A percentile compares a stretch with the other conserved stretches of the same genome.
Conservation (phyloP, 225 moss, liverwort and hornwort species). For the Climacium dendroides region DNA sequence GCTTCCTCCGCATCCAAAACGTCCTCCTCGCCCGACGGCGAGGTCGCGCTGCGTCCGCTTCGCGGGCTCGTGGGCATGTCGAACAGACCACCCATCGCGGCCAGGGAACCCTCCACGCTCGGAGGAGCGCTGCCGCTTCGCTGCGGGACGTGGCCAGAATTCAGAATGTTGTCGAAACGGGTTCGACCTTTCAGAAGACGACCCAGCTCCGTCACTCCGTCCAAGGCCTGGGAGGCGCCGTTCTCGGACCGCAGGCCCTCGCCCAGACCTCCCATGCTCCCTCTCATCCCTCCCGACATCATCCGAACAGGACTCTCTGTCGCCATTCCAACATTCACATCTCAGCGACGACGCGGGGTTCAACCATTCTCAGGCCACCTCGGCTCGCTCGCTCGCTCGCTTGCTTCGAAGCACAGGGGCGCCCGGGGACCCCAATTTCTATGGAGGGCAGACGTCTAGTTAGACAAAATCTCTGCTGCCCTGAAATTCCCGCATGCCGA, state of each 20-base stretch:
- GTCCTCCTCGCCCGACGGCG: constrained; percentile 37
- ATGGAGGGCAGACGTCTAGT: background rate
- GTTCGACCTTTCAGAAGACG: constrained; percentile 66
- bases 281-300: constrained; percentile 83
- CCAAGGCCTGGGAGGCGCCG: constrained; percentile 51
- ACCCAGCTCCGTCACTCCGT: constrained; percentile 81
- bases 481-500: background rate
- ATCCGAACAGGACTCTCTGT: constrained; percentile 91
- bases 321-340: constrained; percentile 40
- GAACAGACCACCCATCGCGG: constrained; percentile 76
- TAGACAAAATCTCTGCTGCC: background rate
- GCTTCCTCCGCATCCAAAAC: constrained; percentile 65
- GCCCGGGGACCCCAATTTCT: background rate
- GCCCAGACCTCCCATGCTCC: constrained; percentile 57
- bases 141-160: constrained; percentile 76
- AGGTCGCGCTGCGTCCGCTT: constrained; percentile 17
- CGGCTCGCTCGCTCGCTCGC: background rate
- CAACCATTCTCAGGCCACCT: background rate
- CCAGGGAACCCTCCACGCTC: constrained; percentile 89
- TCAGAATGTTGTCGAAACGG: constrained; percentile 79
- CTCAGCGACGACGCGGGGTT: background rate
- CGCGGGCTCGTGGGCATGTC: constrained; percentile 45
- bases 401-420: no score
- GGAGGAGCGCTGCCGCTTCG: constrained; percentile 98
- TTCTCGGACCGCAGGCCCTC: constrained; percentile 56